A percentile compares a stretch with the other conserved stretches of the same genome.
Evolutionary conservation across 1,284 basidiomycete genomes (phyloP).

Genomic region (Ustilago trichophora): DNA sequence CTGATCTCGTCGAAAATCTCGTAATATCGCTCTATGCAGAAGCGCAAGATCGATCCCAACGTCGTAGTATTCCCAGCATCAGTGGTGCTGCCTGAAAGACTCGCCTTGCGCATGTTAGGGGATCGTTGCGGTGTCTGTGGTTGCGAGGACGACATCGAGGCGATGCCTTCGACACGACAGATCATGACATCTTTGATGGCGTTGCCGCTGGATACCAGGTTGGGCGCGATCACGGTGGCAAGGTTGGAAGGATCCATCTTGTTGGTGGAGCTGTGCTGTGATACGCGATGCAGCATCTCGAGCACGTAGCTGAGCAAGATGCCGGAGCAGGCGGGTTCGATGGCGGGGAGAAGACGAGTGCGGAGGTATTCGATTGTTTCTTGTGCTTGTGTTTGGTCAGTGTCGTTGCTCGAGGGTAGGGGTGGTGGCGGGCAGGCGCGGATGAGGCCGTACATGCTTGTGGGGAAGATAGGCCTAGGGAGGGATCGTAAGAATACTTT

Average conservation of each 20-base stretch:
- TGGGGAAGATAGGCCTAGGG: constrained; percentile 78
- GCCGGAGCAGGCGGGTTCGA: constrained; percentile 75
- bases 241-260: constrained; percentile 85
- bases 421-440: constrained; percentile 73
- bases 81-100: constrained; percentile 1
- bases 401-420: background rate
- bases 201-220: constrained; percentile 69
- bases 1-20: constrained; percentile 76
- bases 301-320: constrained; percentile 78
- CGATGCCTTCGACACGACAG: constrained; percentile 76
- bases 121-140: background rate
- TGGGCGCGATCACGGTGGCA: constrained; percentile 79
- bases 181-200: constrained; percentile 51
- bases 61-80: constrained; percentile 70
- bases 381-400: constrained; percentile 68
- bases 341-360: constrained; percentile 70
- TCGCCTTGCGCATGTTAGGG: constrained; percentile 6
- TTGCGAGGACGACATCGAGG: constrained; percentile 70
- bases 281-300: constrained; percentile 79
- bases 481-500: constrained; percentile 84
- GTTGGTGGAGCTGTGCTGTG: constrained; percentile 74
- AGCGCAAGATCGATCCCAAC: constrained; percentile 76
- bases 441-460: constrained; percentile 74
- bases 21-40: constrained; percentile 82
- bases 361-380: constrained; percentile 66